Conservation (phyloP, 2,329 filamentous ascomycete species). For the Fusarium robinianum region DNA sequence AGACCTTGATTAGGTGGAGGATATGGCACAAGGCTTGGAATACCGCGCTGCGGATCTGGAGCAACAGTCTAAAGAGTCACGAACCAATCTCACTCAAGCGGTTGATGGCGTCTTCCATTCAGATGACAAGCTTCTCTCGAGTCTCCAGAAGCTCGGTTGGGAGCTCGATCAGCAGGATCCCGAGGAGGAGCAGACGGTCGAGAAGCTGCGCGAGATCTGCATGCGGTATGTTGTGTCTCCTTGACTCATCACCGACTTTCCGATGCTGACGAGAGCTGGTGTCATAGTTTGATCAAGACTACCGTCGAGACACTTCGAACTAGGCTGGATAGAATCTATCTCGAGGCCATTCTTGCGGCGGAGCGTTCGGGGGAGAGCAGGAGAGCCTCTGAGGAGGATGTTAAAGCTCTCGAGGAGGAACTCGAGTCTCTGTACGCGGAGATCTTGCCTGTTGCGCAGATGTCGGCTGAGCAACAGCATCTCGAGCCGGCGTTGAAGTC, state of each 20-base stretch:
- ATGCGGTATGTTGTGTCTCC: slow-evolving; percentile 48
- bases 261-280: slow-evolving; percentile 17
- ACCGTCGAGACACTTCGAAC: slow-evolving; percentile 60
- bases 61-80: slow-evolving; percentile 53
- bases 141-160: slow-evolving; percentile 67
- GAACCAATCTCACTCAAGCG: slow-evolving; percentile 51
- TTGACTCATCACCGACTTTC: not conserved
- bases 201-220: slow-evolving; percentile 62
- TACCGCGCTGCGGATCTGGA: slow-evolving; percentile 54
- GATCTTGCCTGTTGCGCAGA: slow-evolving; percentile 70
- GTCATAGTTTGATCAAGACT: slow-evolving; percentile 58
- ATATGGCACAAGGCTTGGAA: slow-evolving; percentile 52
- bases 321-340: slow-evolving; percentile 59
- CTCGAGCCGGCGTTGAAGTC: slow-evolving; percentile 62
- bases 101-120: slow-evolving; percentile 57
- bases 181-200: slow-evolving; percentile 57
- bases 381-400: slow-evolving; percentile 45
- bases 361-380: slow-evolving; percentile 36
- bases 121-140: slow-evolving; percentile 68
- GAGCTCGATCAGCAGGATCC: slow-evolving; percentile 60
- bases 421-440: slow-evolving; percentile 72
- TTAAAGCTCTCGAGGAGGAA: slow-evolving; percentile 62
- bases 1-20: slow-evolving; percentile 48
- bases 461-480: slow-evolving; percentile 71
- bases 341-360: slow-evolving; percentile 49